phyloP scores from a whole-genome alignment of 352 stramenopile species.

The Lagenidium sp. region DNA sequence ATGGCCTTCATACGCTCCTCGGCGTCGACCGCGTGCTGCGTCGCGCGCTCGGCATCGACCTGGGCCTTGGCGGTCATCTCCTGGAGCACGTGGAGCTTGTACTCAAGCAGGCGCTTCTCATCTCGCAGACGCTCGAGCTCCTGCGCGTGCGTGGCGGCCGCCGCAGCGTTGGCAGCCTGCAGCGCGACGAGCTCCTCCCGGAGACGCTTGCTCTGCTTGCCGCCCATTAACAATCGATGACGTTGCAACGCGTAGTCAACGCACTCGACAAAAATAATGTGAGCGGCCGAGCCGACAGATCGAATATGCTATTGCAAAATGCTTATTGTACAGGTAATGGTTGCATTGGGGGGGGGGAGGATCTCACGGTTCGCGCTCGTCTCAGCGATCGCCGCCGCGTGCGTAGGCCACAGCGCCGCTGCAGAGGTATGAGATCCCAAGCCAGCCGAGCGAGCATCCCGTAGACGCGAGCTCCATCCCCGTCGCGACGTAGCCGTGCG shows the following conservation, averaged over 20 bases:
- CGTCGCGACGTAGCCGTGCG: constrained; percentile 57
- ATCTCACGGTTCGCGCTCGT: neutral
- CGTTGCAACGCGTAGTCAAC: neutral
- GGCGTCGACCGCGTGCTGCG: constrained; percentile 19
- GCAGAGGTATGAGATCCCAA: constrained; percentile 52
- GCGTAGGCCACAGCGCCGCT: constrained; percentile 31
- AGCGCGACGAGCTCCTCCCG: constrained; percentile 55
- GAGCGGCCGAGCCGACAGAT: neutral
- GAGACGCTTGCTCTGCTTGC: constrained; percentile 31
- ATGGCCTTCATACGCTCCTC: constrained; percentile 64
- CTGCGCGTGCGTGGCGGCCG: constrained; percentile 22
- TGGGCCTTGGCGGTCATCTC: constrained; percentile 37
- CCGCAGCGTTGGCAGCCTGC: constrained; percentile 20
- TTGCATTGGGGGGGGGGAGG: neutral
- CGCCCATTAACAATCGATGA: constrained; percentile 24
- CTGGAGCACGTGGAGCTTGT: constrained; percentile 44
- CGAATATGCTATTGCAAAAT: no score
- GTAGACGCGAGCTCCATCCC: constrained; percentile 58
- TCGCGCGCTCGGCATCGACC: constrained; percentile 37
- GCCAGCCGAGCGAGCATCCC: constrained; percentile 49
- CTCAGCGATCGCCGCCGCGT: no score
- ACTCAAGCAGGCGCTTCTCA: constrained; percentile 48
- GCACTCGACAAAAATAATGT: neutral
- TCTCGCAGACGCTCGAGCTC: constrained; percentile 27
- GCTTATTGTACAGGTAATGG: no score